phyloP scores from a whole-genome alignment of 768 basidiomycete genomes.

The Amanita polypyramis region DNA sequence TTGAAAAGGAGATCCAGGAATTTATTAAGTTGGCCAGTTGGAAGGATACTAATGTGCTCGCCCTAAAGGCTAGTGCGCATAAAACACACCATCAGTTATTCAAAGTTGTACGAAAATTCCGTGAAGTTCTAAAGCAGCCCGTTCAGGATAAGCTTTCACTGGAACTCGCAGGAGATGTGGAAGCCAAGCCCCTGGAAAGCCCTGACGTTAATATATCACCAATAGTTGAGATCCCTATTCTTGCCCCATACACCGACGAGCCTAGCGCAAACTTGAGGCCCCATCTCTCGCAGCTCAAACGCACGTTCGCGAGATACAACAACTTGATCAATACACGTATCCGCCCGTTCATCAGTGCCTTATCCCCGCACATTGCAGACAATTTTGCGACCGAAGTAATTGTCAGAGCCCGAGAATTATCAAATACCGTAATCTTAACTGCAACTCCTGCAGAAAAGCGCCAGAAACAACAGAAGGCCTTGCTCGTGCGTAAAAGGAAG shows the following conservation, averaged over 20 bases:
- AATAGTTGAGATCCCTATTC: background rate
- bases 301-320: slow-evolving; percentile 42
- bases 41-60: slow-evolving; percentile 95
- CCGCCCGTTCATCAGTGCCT: slow-evolving; percentile 27
- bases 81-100: slow-evolving; percentile 86
- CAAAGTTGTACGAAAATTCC: slow-evolving; percentile 84
- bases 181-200: slow-evolving; percentile 16
- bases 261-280: slow-evolving; percentile 11
- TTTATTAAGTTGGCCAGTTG: slow-evolving; percentile 96
- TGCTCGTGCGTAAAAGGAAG: slow-evolving; percentile 76
- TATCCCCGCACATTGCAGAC: slow-evolving; percentile 35
- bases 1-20: slow-evolving; percentile 76
- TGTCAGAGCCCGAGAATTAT: slow-evolving; percentile 45
- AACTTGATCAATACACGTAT: slow-evolving; percentile 32
- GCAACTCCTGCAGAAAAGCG: slow-evolving; percentile 36
- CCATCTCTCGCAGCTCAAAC: slow-evolving; percentile 37
- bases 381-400: slow-evolving; percentile 56
- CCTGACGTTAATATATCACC: background rate
- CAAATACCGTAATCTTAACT: slow-evolving; percentile 30
- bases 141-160: slow-evolving; percentile 30
- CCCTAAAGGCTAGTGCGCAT: slow-evolving; percentile 84
- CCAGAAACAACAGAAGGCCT: slow-evolving; percentile 57
- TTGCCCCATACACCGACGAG: slow-evolving; percentile 12
- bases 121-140: slow-evolving; percentile 79
- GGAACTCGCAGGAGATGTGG: slow-evolving; percentile 24